Evolutionary conservation across 73 alveolate genomes (phyloP).

Genomic region (Paramecium primaurelia): DNA sequence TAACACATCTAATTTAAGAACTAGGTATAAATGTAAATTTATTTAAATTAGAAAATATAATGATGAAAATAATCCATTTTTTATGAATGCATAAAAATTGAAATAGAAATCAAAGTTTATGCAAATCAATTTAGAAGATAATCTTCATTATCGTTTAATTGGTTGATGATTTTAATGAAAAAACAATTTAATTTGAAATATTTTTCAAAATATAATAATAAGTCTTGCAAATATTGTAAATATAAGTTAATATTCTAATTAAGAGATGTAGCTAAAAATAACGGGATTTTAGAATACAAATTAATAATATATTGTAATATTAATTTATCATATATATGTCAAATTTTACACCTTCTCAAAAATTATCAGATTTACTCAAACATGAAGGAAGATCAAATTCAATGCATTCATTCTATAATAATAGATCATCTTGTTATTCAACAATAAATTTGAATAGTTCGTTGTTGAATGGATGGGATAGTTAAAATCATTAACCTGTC

Average conservation of each 20-base stretch:
- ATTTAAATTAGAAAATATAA: not conserved
- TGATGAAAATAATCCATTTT: not conserved
- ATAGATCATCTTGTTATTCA: not conserved
- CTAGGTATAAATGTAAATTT: not conserved
- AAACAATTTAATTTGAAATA: not conserved
- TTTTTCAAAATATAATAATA: not conserved
- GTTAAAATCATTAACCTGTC: not conserved
- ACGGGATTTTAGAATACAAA: not conserved
- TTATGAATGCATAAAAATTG: not conserved
- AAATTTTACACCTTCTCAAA: not conserved
- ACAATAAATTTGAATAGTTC: not conserved
- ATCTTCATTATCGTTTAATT: not conserved
- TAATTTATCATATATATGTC: not conserved
- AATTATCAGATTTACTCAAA: not conserved
- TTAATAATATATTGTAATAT: not conserved
- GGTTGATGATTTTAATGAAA: not conserved
- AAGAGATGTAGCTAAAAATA: not conserved
- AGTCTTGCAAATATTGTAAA: not conserved
- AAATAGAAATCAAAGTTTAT: not conserved
- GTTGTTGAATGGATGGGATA: not conserved
- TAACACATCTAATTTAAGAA: not conserved
- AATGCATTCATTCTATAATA: not conserved
- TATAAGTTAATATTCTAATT: not conserved
- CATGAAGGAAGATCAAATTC: constrained; percentile 25
- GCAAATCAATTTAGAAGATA: not conserved